A percentile compares a stretch with the other conserved stretches of the same genome.
These are phyloP conservation scores for Nemophila menziesii DNA, from an alignment of 257 asterid species.

Conservation along the genomic window DNA sequence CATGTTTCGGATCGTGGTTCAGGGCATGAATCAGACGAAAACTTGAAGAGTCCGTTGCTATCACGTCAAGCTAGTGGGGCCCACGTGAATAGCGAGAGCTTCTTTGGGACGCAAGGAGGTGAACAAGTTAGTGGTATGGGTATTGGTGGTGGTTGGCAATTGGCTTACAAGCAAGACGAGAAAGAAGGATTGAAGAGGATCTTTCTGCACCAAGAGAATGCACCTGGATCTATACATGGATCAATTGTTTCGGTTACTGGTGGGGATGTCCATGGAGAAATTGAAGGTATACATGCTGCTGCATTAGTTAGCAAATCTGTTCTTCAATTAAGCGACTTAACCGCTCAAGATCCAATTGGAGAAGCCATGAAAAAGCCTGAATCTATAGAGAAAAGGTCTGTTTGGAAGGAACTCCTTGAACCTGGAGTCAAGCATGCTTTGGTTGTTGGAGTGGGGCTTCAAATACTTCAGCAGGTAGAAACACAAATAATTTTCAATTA, in stretches of 20 bases:
- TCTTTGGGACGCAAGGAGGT: slow-evolving; percentile 11
- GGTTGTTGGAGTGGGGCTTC: slow-evolving; percentile 75
- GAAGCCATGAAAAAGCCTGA: slow-evolving; percentile 36
- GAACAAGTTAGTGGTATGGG: slow-evolving; percentile 60
- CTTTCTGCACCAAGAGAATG: slow-evolving; percentile 68
- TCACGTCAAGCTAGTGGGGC: slow-evolving; percentile 35
- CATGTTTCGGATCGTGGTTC: slow-evolving; percentile 37
- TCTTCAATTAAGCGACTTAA: slow-evolving; percentile 39
- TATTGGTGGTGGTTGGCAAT: slow-evolving; percentile 96
- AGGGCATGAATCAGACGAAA: slow-evolving; percentile 54
- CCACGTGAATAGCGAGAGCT: slow-evolving; percentile 16
- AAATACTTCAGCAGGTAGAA: slow-evolving; percentile 92
- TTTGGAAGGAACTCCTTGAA: slow-evolving; percentile 76
- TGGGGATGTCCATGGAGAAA: slow-evolving; percentile 32
- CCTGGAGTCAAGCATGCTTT: slow-evolving; percentile 95
- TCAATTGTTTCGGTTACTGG: slow-evolving; percentile 56
- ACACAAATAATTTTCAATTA: not conserved
- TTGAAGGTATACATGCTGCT: slow-evolving; percentile 64
- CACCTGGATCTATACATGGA: slow-evolving; percentile 52
- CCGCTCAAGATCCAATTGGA: slow-evolving; percentile 34
- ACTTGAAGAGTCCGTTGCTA: slow-evolving; percentile 74
- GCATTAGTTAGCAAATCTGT: slow-evolving; percentile 92
- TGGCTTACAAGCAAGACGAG: slow-evolving; percentile 78
- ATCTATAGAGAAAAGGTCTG: slow-evolving; percentile 27
- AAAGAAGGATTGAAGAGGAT: slow-evolving; percentile 74